These are phyloP conservation scores for Fusarium pilosicola DNA, from an alignment of 2,329 filamentous ascomycete species.

Conservation along the genomic window DNA sequence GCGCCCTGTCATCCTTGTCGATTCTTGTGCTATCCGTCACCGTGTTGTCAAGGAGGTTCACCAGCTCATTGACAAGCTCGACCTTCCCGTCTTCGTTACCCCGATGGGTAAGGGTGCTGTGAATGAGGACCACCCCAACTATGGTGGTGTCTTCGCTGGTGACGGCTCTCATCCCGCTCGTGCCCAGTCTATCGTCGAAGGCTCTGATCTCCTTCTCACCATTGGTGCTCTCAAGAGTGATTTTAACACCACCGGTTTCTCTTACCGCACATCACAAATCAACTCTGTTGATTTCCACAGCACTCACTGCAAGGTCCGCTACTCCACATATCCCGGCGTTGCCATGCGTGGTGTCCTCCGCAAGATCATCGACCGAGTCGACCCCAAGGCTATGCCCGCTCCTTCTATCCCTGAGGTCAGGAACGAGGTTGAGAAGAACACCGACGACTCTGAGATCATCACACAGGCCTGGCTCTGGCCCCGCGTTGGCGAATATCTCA, in stretches of 20 bases:
- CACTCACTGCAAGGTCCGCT: slow-evolving; percentile 76
- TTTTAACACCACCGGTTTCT: slow-evolving; percentile 86
- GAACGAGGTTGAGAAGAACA: slow-evolving; percentile 59
- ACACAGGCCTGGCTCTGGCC: slow-evolving; percentile 83
- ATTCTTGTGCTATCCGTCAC: slow-evolving; percentile 84
- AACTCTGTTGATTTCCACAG: slow-evolving; percentile 85
- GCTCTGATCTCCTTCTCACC: slow-evolving; percentile 75
- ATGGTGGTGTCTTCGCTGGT: slow-evolving; percentile 88
- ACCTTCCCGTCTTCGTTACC: slow-evolving; percentile 84
- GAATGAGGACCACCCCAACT: slow-evolving; percentile 78
- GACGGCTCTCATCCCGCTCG: slow-evolving; percentile 72
- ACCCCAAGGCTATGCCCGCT: slow-evolving; percentile 66
- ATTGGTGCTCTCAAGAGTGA: slow-evolving; percentile 78
- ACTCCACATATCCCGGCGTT: slow-evolving; percentile 81
- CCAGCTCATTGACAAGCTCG: slow-evolving; percentile 75
- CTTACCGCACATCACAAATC: slow-evolving; percentile 79
- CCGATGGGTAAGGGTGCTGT: slow-evolving; percentile 91
- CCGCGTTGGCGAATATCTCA: slow-evolving; percentile 76
- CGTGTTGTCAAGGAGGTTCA: slow-evolving; percentile 77
- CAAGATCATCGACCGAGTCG: slow-evolving; percentile 71
- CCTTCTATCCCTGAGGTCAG: slow-evolving; percentile 62
- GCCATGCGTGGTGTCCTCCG: slow-evolving; percentile 81
- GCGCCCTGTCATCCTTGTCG: slow-evolving; percentile 81
- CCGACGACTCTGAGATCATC: slow-evolving; percentile 59
- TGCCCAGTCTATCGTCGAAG: slow-evolving; percentile 72